Evolutionary conservation across 2,329 filamentous ascomycete species (phyloP).

Genomic region (Colletotrichum lindemuthianum): DNA sequence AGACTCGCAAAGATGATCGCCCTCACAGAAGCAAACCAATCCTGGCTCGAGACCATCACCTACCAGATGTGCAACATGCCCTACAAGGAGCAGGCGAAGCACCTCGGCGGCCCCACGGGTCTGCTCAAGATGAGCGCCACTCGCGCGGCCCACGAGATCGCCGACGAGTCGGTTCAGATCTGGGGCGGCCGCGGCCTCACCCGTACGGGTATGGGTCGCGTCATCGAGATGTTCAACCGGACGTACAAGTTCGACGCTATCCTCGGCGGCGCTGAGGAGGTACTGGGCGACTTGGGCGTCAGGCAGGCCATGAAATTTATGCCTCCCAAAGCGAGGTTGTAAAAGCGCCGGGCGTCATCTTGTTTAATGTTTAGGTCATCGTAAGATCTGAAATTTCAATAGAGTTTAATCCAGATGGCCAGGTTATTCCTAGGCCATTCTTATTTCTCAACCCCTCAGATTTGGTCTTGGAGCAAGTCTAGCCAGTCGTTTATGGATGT

Average conservation of each 20-base stretch:
- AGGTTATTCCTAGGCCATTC: too few relatives aligned
- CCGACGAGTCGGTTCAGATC: slow-evolving; percentile 85
- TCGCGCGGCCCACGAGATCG: slow-evolving; percentile 81
- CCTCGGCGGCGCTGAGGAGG: slow-evolving; percentile 84
- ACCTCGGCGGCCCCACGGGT: slow-evolving; percentile 83
- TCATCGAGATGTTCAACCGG: slow-evolving; percentile 86
- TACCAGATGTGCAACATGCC: slow-evolving; percentile 91
- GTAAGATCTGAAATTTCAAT: too few relatives aligned
- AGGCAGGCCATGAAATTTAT: slow-evolving; percentile 86
- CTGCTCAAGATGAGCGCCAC: slow-evolving; percentile 84
- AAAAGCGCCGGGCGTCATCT: slow-evolving; percentile 39
- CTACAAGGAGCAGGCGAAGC: slow-evolving; percentile 78
- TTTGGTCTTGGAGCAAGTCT: too few relatives aligned
- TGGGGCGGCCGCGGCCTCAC: slow-evolving; percentile 86
- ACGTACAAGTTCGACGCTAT: slow-evolving; percentile 86
- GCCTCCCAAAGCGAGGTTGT: slow-evolving; percentile 81
- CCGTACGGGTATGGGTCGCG: slow-evolving; percentile 82
- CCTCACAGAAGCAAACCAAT: slow-evolving; percentile 81
- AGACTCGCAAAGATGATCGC: slow-evolving; percentile 88
- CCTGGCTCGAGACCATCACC: slow-evolving; percentile 85
- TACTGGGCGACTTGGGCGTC: slow-evolving; percentile 82
- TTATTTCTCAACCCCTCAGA: too few relatives aligned
- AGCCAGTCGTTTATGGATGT: too few relatives aligned
- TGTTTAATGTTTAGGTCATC: too few relatives aligned
- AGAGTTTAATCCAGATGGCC: neutral